Base-by-base conservation (phyloP, 441 rosid species). In the Brassica hybrid region DNA sequence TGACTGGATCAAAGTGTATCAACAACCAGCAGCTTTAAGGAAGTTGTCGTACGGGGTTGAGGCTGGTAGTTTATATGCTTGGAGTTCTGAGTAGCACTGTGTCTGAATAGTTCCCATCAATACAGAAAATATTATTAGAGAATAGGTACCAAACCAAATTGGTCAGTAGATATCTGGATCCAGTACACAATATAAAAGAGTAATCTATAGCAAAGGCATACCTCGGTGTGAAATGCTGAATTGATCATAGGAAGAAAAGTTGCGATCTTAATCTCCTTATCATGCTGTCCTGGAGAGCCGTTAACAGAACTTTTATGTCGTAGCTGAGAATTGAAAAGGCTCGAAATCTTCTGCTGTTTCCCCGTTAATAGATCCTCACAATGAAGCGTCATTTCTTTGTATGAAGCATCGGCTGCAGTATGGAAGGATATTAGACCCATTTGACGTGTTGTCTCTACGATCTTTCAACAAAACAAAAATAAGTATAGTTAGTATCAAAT, bases 341-440 rank as follows among this genome's bases (percentile, higher is more conserved):
- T 73, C 0, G 81, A 77, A 60, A 81, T 77, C 65, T 81, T 81
- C 61, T 73, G 81, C 32, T 77, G 81, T 64, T 81, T 77, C n/a
- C 84, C 84, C 65, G 58, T 59, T 56, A 76, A 32, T 0, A 77
- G 65, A 43, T 78, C 65, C 61, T 77, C 84, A 45, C 81, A 76
- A 11, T 77, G 81, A 38, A 73, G 69, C 4, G 84, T 73, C 81
- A 73, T 77, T 72, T 80, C 80, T 76, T 63, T 80, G 75, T 80
- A 80, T 2, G 83, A 72, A 62, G 76, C 78, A 67, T 80, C 83
- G 0, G 74, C 77, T 80, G 78, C 78, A 18, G 80, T 76, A 12
- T 76, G 64, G 72, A 76, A 76, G 4, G 83, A 80, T 2, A 76
- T 67, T 72, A 80, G 73, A 76, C 67, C 83, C 74, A 72, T 74